Conservation (phyloP, 2,329 filamentous ascomycete genomes). For the Talaromyces sp. region DNA sequence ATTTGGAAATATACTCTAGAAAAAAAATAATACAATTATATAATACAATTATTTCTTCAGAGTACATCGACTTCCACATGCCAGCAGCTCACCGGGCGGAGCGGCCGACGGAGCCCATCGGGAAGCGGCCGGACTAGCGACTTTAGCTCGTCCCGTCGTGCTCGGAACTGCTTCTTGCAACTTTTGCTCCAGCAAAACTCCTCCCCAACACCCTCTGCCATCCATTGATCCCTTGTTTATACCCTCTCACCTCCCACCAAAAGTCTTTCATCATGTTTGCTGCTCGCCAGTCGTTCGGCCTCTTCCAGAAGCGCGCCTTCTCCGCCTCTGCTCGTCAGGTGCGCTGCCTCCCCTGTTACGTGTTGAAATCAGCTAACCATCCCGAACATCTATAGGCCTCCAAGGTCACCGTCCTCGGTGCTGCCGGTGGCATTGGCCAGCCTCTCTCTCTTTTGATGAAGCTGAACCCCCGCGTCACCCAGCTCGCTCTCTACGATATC, state of each 20-base stretch:
- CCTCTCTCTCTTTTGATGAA: conserved; percentile 96
- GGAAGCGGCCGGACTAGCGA: conserved; percentile 3
- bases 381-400: conserved; percentile 59
- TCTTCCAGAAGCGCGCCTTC: conserved; percentile 72
- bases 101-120: background rate
- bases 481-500: conserved; percentile 98
- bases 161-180: conserved; percentile 1
- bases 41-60: too few species aligned
- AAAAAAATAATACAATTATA: too few species aligned
- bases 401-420: conserved; percentile 96
- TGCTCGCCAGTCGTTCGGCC: conserved; percentile 50
- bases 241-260: conserved; percentile 3
- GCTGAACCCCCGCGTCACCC: conserved; percentile 90
- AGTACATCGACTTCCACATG: background rate
- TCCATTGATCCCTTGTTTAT: conserved; percentile 6
- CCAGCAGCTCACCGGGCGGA: background rate
- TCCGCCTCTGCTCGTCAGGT: conserved; percentile 75
- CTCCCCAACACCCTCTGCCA: conserved; percentile 11
- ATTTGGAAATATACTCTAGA: too few species aligned
- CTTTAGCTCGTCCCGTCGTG: background rate
- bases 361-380: background rate
- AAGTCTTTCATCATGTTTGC: conserved; percentile 64
- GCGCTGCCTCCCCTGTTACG: conserved; percentile 29
- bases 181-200: conserved; percentile 17
- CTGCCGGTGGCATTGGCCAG: conserved; percentile 96